Base-by-base conservation (phyloP, 2,329 filamentous ascomycete genomes). In the Beauveria asiatica region DNA sequence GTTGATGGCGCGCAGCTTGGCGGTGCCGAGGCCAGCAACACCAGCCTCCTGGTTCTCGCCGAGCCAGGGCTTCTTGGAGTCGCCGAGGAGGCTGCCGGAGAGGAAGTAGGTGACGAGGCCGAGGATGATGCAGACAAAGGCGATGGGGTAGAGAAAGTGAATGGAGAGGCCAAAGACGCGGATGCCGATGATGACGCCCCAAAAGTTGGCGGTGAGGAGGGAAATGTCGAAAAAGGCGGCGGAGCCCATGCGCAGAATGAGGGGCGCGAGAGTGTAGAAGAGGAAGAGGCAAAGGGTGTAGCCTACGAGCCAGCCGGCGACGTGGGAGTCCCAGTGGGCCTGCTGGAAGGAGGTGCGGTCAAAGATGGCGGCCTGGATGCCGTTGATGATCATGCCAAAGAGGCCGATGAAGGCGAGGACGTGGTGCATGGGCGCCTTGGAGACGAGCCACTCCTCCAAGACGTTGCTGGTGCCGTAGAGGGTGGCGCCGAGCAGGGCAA, bases 171-270 rank as follows among this genome's bases (percentile, higher is more conserved):
- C 84, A 69, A 99, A 96, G 53, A 97, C 89, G 70, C 87, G 83
- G 66, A 95, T 84, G 54, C 94, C 94, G 67, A 99, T 93, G 66
- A 95, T 88, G 63, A 96, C 88, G 65, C 92, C 92, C 94, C 94
- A 99, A 77, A 97, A 97, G 76, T 96, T 97, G 67, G 87, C 90
- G 2, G 94, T 97, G 62, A 99, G 80, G 65, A 99, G 79, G 8
- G 89, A 93, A 69, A 97, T 96, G 74, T 99, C 96, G 79, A 97
- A 95, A 76, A 99, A 97, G 21, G 92, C 93, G 3, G 94, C 94
- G 17, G 85, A 89, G 30, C 89, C 89, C 77, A 97, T 88, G 65
- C 94, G 90, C 75, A 97, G 87, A 64, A 99, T 82, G 59, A 97
- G 76, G 0, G 94, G 94, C 0, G 89, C 92, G 3, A 94, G 79